Base-by-base conservation (phyloP, 2,329 filamentous ascomycete species). In the Laburnicola sp. region DNA sequence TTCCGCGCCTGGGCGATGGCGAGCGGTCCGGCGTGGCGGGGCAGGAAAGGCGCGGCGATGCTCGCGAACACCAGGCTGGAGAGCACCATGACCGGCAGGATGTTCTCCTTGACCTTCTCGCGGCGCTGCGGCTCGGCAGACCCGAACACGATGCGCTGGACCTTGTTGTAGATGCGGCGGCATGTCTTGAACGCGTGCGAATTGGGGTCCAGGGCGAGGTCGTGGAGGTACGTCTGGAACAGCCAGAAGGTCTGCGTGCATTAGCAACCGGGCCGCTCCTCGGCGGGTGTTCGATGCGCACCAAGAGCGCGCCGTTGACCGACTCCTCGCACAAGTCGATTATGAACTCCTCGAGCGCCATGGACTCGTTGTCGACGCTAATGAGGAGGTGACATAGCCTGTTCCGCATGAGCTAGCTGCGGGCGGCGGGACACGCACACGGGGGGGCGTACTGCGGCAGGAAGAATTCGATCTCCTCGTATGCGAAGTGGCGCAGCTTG, bases 381-480 rank as follows among this genome's bases (percentile, higher is more conserved):
- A 94, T 88, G 75, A 92, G 86, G 58, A 94, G 85, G 76, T 94
- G 90, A 72, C 89, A 94, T 79, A 94, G 79, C 58, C 69, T 71
- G 52, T 50, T 51, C 39, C 45, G 58, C 53, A 56, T 63, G 58
- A 68, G 65, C 78, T 91, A 59, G 48, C 48, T 60, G 41, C 50
- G 34, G 50, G 71, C 36, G 25, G 46, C 28, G 40, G 47, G 48
- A 25, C 37, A 42, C 34, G 16, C 16, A 54, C 16, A 38, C 16
- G 27, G 34, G 48, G 53, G 44, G 56, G 68, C 69, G 54, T 66
- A 72, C 66, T 75, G 88, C 56, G 89, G 89, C 43, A 94, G 82
- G 79, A 93, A 94, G 85, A 94, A 94, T 76, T 94, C 90, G 71
- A 94, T 92, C 75, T 94, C 89, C 78, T 91, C 88, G 77, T 93